Base-by-base conservation (phyloP, 176 grass and related monocot species). In the Cymbopogon citratus region DNA sequence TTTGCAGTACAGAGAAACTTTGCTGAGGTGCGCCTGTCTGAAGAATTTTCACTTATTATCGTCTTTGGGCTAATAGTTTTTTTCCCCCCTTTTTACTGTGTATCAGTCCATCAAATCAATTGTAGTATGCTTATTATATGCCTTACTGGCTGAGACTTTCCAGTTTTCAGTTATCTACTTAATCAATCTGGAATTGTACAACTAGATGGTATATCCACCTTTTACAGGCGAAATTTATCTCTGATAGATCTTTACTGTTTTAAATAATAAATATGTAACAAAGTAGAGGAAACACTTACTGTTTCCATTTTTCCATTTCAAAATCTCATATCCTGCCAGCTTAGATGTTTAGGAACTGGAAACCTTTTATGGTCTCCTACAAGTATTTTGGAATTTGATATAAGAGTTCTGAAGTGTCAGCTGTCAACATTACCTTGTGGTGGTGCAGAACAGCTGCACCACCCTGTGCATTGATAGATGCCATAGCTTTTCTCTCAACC, bases 1-100 rank as follows among this genome's bases (percentile, higher is more conserved):
- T 98, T 98, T 98, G 88, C 95, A 40, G 92, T 84, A 31, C 92
- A 91, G 83, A 91, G 95, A 60, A 98, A 98, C 83, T 98, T 95
- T 88, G 95, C 95, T 11, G 95, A 95, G 95, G 95, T 98, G 82
- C 41, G 39, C 18, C 40, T 79, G 60, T 70, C 16, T 71, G 9
- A 49, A 71, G 9, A 87, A 36, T 29, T 49, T 52, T 83, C 18
- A 25, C 40, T 45, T 23, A 45, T 19, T 9, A 63, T 62, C 36
- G 13, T 65, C 75, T 80, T 27, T 27, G 57, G n/a, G 56, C 23
- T 25, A 25, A 12, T 60, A 11, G 8, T 60, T 43, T 38, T 18
- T 59, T 67, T 40, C 7, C 12, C 41, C 15, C 54, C n/a, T 16
- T 54, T 46, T 59, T 40, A 39, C 21, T 38, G 34, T 81, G 14